Evolutionary conservation across 345 rosid genomes (phyloP), one percentile per base, ranked within the genome.

Genomic region (Kernera saxatilis): DNA sequence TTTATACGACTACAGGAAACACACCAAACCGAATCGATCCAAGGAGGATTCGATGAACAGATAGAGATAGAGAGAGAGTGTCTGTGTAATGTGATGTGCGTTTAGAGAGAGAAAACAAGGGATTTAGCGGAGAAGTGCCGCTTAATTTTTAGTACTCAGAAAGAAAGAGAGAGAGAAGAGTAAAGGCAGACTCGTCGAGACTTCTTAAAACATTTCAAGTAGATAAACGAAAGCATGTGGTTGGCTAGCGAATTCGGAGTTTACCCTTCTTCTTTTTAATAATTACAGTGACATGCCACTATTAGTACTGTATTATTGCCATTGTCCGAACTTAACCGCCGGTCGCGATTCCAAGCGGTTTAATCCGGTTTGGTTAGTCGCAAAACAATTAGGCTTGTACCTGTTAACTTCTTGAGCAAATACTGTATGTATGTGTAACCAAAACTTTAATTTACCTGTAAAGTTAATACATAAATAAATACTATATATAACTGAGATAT

Each of bases 231-330:
- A 29, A 25, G 56, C 37, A 36, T 74, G 45, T 73, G 82, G 80
- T 72, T 79, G 79, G 37, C 49, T 70, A 40, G 14, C 41, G 0
- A 80, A 40, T 56, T 71, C 6, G n/a, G 4, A 12, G n/a, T 10
- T 77, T 58, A 32, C 71, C 95, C 83, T 17, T 39, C 9, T 54
- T 5, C 0, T 4, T 2, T 22, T 59, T 59, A 67, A 57, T 72
- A 79, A 64, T 85, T 79, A 88, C 92, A 61, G 9, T 22, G 0
- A 5, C 2, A 50, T 80, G 83, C 88, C 95, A 85, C 84, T 64
- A 22, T 23, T 37, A 2, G 3, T 52, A 0, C n/a, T 33, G 15
- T 13, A 8, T 21, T 8, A 33, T 11, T 40, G n/a, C 13, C 43
- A 37, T 49, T 51, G 70, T 75, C 51, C 22, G 50, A 53, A 68